A percentile compares a stretch with the other conserved stretches of the same genome.
These are phyloP conservation scores for Cryphonectria naterciae DNA, from an alignment of 2,329 filamentous ascomycete genomes.

Conservation along the genomic window DNA sequence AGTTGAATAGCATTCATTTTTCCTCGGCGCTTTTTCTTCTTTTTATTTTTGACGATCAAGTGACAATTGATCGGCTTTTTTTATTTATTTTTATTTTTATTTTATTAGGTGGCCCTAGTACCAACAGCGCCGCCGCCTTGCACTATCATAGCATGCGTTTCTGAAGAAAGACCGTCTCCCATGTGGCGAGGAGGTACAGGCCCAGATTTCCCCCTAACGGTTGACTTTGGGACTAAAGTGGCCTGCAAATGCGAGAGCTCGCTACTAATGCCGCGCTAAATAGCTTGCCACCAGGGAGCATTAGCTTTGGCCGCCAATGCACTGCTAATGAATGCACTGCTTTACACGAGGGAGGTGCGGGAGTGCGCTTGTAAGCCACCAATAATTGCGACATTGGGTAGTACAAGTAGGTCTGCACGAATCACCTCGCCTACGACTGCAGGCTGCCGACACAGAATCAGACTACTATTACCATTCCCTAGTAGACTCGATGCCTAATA, in stretches of 20 bases:
- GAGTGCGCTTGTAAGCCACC: not conserved
- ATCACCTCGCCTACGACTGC: slow-evolving; percentile 4
- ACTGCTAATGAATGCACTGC: not conserved
- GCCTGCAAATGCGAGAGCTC: slow-evolving; percentile 5
- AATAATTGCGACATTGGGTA: no score
- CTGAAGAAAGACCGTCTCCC: not conserved
- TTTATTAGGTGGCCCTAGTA: not conserved
- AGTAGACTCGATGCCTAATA: not conserved
- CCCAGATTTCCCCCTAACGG: not conserved
- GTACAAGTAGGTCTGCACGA: not conserved
- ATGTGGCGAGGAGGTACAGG: not conserved
- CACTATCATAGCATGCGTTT: not conserved
- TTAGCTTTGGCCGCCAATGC: not conserved
- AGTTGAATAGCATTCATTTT: not conserved
- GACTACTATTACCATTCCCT: not conserved
- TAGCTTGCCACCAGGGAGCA: slow-evolving; percentile 3
- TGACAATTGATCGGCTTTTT: not conserved
- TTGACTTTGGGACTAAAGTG: not conserved
- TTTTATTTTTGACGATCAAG: not conserved
- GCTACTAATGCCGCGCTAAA: not conserved
- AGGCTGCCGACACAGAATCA: not conserved
- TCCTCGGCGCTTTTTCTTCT: not conserved
- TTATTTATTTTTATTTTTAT: not conserved
- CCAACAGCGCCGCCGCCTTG: not conserved
- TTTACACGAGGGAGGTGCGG: not conserved